Evolutionary conservation across 768 basidiomycete genomes (phyloP), one percentile per base, ranked within the genome.

Genomic region (Asterophora parasitica): DNA sequence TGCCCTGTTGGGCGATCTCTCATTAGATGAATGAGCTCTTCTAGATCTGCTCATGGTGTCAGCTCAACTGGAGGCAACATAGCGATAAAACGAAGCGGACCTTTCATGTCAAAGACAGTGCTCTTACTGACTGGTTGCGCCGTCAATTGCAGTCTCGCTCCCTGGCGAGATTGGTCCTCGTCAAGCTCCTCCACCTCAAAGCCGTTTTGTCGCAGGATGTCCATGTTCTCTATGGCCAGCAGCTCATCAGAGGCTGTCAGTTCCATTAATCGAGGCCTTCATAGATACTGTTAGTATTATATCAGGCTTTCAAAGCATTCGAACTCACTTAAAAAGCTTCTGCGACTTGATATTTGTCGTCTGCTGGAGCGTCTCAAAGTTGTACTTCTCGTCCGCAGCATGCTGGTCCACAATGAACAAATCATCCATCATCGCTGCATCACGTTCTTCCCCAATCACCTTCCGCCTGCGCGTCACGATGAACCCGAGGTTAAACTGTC

Each of bases 381-480:
- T 98, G 68, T 90, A 97, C 70, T 98, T 98, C 67, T 98, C 96
- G 65, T 99, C 96, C 4, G 91, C 85, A 4, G 95, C 95, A 65
- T 98, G 95, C 61, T 98, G 95, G 58, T 98, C 95, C 13, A 98
- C 78, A 52, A 99, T 92, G 67, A 97, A 98, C 34, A 99, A 70
- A 58, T 99, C 95, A 60, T 98, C 94, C 68, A 81, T 71, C 10
- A 32, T 50, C 10, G 40, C 52, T 2, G 16, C 51, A 20, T 48
- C 59, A 7, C n/a, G 46, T 26, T 19, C 38, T 32, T 8, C 31
- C n/a, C 4, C 3, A 27, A 47, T 42, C 0, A 30, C 41, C 51
- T 71, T 71, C 48, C 71, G 70, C 55, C 87, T 77, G 5, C 94
- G 79, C 2, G 81, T 79, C 48, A 99, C 77, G 64, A 99, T 92